A percentile compares a stretch with the other conserved stretches of the same genome.
These are phyloP conservation scores for Boechera divaricarpa DNA, from an alignment of 345 rosid genomes.

Conservation along the genomic window DNA sequence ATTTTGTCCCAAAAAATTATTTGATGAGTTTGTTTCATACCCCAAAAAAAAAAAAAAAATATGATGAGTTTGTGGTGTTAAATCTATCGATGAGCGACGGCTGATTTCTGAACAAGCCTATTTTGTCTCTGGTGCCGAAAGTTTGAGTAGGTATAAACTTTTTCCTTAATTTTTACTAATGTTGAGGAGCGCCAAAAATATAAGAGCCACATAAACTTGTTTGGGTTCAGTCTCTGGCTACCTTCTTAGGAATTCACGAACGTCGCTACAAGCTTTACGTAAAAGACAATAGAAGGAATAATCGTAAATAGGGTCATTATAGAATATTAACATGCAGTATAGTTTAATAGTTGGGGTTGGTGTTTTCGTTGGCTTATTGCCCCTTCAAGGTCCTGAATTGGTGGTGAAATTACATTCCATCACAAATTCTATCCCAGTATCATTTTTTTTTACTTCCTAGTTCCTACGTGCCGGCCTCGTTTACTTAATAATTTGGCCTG, in stretches of 20 bases:
- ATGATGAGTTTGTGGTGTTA: neutral
- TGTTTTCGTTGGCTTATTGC: slow-evolving; percentile 17
- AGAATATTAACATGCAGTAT: neutral
- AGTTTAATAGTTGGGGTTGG: neutral
- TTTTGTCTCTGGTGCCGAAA: neutral
- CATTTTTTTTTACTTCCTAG: neutral
- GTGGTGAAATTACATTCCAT: slow-evolving; percentile 5
- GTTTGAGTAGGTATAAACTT: neutral
- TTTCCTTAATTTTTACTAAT: neutral
- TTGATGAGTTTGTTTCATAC: neutral
- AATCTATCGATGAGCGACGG: neutral
- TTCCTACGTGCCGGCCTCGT: slow-evolving; percentile 29
- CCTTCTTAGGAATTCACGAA: slow-evolving; percentile 5
- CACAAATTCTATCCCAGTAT: slow-evolving; percentile 13
- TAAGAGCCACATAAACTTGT: slow-evolving; percentile 19
- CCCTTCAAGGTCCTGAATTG: slow-evolving; percentile 29
- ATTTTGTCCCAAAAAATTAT: neutral
- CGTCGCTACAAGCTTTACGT: slow-evolving; percentile 6
- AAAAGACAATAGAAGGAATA: neutral
- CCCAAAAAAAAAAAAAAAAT: neutral
- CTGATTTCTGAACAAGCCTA: slow-evolving; percentile 3
- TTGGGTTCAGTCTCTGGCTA: slow-evolving; percentile 10
- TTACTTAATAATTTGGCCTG: neutral
- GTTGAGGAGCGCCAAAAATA: neutral
- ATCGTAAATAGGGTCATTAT: slow-evolving; percentile 24